Base-by-base conservation (phyloP, 2,329 filamentous ascomycete genomes). In the Huntiella savannae region DNA sequence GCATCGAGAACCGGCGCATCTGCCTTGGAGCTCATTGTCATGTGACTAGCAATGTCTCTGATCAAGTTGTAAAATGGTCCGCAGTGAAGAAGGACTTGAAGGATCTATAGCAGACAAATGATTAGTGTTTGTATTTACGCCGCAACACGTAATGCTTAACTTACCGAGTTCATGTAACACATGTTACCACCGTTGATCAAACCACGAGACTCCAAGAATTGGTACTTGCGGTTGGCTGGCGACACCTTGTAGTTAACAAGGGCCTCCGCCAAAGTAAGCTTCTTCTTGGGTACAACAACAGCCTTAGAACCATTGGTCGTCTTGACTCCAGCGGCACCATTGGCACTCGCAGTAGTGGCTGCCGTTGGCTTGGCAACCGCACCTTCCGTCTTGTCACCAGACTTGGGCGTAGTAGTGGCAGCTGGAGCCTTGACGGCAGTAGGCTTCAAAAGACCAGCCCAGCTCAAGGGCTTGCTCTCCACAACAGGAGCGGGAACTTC, bases 121-220 rank as follows among this genome's bases (percentile, higher is more conserved):
- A 17, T 40, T 40, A 16, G 16, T 16, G 16, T 40, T 40, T 16
- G 16, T 22, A 12, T 12, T 16, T 40, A 1, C 6, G 11, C 16
- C 17, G 28, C 12, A 28, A 28, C 22, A 28, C 10, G 7, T 3
- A 7, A 10, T 10, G 7, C 22, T 8, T 38, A 11, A 66, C 83
- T 65, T 70, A 94, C 88, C 52, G 91, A 95, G 67, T 96, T 98
- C 91, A 98, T 96, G 64, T 98, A 98, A 63, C 91, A 98, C 83
- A 96, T 92, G 59, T 98, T 96, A 43, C 91, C 91, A 36, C 88
- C 92, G 63, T 98, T 98, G 54, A 94, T 82, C 57, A 98, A 72
- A 42, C 91, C 91, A 53, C 88, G 76, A 43, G 91, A 91, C 63
- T 96, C 85, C 43, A 98, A 70, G 57, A 95, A 95, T 13, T 81